Evolutionary conservation across 768 basidiomycete genomes (phyloP).

Genomic region (Suillus occidentalis): DNA sequence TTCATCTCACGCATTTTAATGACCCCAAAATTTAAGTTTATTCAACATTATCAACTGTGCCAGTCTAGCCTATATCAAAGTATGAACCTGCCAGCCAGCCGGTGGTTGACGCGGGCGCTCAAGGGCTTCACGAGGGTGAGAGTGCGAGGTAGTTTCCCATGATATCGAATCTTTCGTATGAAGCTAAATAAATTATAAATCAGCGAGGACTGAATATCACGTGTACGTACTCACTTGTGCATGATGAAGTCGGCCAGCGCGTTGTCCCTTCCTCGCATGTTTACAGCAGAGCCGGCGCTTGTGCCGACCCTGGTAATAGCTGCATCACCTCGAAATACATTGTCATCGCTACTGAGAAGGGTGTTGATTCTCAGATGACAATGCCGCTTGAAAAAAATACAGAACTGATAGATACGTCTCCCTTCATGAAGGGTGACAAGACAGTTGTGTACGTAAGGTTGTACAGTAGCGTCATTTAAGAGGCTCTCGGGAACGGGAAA

Average conservation of each 20-base stretch:
- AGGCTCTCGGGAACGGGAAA: slow-evolving; percentile 10
- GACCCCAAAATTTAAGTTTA: no score
- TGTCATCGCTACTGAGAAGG: neutral
- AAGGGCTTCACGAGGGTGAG: slow-evolving; percentile 1
- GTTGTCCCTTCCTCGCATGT: slow-evolving; percentile 8
- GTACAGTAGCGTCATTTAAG: slow-evolving; percentile 3
- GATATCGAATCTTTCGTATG: neutral
- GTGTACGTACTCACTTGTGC: neutral
- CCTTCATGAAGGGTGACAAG: slow-evolving; percentile 7
- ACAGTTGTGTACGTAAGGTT: slow-evolving; percentile 9
- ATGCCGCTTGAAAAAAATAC: slow-evolving; percentile 13
- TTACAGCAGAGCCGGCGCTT: slow-evolving; percentile 1
- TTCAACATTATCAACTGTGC: no score
- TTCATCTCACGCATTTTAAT: no score
- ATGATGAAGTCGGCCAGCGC: slow-evolving; percentile 13
- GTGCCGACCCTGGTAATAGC: slow-evolving; percentile 4
- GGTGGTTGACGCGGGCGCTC: neutral
- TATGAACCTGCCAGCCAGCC: neutral
- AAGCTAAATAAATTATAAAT: slow-evolving; percentile 2
- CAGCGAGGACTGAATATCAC: neutral
- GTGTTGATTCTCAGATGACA: slow-evolving; percentile 4
- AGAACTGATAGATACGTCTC: neutral
- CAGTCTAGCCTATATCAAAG: no score
- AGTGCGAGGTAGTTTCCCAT: no score
- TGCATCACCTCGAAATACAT: neutral